Evolutionary conservation across 495 filamentous ascomycete genomes (phyloP), one percentile per base, ranked within the genome.

Genomic region (Aspergillus panamensis): DNA sequence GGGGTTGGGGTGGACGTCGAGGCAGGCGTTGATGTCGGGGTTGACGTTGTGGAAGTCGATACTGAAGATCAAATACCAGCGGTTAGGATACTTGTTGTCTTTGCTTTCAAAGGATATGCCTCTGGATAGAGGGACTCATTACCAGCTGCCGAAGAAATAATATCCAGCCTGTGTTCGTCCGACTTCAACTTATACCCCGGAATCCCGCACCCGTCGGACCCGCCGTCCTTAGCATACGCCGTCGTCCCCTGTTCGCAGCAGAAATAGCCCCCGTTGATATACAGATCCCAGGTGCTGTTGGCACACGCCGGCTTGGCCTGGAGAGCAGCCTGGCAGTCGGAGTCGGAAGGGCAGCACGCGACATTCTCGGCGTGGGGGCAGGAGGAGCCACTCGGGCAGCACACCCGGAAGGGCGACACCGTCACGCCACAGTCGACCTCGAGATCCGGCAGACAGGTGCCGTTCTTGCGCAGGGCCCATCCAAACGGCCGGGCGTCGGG

Each of bases 261-360:
- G 17, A 53, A 61, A 37, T 51, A 52, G 4, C 53, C 59, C 8
- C 33, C 39, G 16, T 56, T 53, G n/a, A 16, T 4, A 17, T 61
- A 61, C 7, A 61, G 53, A 61, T 61, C 48, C 53, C 59, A 61
- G 3, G 53, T 57, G 3, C 17, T 12, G 16, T 57, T 53, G 10
- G 59, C 59, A 29, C 59, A 61, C 31, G 7, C 14, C 4, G 53
- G 53, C 12, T 39, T 17, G 14, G 16, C 47, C n/a, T 47, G 14
- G 8, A 61, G 30, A 2, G 48, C 31, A 6, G n/a, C 53, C 29
- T 37, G 42, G 40, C 53, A 61, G 21, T 48, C 32, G 0, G 13
- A 9, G 6, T 25, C 30, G 4, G 29, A 35, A 0, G 53, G 53
- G 35, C 59, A 61, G 17, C 59, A 61, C 12, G 40, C 59, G 39